Percentiles rank a stretch among this genome's conserved stretches.
Conservation (phyloP, 306 rosid genomes). For the Rosa rugosa region DNA sequence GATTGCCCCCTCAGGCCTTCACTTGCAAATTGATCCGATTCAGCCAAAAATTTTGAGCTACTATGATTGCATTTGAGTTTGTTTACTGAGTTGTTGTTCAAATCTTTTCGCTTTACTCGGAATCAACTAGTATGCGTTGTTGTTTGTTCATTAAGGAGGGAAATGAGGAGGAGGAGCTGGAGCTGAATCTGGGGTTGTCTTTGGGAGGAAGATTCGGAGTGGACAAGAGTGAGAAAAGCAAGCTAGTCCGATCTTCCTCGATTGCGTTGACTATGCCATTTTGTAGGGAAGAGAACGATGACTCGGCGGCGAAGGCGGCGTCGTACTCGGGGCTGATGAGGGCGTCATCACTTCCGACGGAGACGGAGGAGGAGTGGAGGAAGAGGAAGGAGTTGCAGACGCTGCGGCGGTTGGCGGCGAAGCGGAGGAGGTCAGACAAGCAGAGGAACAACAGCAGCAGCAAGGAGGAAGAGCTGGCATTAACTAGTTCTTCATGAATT, state of each 20-base stretch:
- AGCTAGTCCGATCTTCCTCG: conserved; percentile 74
- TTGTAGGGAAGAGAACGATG: conserved; percentile 33
- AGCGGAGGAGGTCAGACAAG: conserved; percentile 83
- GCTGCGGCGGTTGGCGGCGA: conserved; percentile 82
- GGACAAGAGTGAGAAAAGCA: conserved; percentile 51
- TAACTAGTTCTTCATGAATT: conserved; percentile 5
- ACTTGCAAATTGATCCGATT: too few relatives aligned
- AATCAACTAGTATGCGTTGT: too few relatives aligned
- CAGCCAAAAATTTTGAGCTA: too few relatives aligned
- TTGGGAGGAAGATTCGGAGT: conserved; percentile 91
- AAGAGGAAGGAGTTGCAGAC: conserved; percentile 93
- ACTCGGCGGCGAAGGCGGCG: conserved; percentile 21
- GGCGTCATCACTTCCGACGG: conserved; percentile 79
- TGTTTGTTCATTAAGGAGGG: too few relatives aligned
- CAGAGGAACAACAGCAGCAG: conserved; percentile 43
- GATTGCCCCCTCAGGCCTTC: too few relatives aligned
- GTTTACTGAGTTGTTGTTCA: too few relatives aligned
- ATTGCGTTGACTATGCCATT: conserved; percentile 66
- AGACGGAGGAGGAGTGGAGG: conserved; percentile 95
- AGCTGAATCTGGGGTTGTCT: conserved; percentile 84
- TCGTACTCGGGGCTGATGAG: conserved; percentile 47
- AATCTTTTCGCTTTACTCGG: too few relatives aligned
- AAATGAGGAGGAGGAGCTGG: conserved; percentile 55
- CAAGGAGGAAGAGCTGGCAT: conserved; percentile 30
- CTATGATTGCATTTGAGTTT: too few relatives aligned